phyloP scores from a whole-genome alignment of 1,284 basidiomycete species.

The Microbotryomycetes sp. region DNA sequence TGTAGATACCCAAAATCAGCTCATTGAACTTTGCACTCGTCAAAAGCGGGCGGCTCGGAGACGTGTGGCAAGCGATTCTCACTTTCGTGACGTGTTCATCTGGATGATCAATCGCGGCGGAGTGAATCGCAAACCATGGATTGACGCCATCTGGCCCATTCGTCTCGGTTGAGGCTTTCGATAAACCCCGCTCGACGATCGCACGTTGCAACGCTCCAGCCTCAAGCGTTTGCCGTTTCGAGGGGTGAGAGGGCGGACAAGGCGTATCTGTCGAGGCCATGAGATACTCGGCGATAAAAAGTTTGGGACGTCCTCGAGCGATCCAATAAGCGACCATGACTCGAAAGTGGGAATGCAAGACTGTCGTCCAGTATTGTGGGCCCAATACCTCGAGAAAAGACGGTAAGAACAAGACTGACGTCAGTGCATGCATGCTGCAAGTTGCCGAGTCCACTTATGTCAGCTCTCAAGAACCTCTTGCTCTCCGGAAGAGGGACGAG shows the following conservation, averaged over 20 bases:
- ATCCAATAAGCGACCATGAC: constrained; percentile 33
- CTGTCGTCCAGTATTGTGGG: constrained; percentile 28
- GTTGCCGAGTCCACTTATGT: background rate
- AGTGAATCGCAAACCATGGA: constrained; percentile 20
- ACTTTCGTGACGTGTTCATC: constrained; percentile 36
- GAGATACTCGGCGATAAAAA: constrained; percentile 29
- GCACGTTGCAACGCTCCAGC: background rate
- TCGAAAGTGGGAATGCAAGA: constrained; percentile 33
- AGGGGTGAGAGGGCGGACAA: background rate
- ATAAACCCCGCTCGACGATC: too few species aligned
- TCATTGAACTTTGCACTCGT: too few species aligned
- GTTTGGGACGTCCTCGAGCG: constrained; percentile 31
- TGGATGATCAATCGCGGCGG: constrained; percentile 27
- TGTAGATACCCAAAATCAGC: background rate
- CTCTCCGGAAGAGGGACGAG: too few species aligned
- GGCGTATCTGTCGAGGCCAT: constrained; percentile 19
- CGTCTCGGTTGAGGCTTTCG: too few species aligned
- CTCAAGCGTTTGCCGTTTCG: background rate
- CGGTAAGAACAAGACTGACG: constrained; percentile 32
- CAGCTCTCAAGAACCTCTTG: too few species aligned
- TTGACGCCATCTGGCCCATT: too few species aligned
- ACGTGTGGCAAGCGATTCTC: background rate
- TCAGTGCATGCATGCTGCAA: constrained; percentile 33
- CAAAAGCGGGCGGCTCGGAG: too few species aligned
- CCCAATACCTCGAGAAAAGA: constrained; percentile 31